A percentile compares a stretch with the other conserved stretches of the same genome.
phyloP scores from a whole-genome alignment of 176 grass and related monocot species.

The Hyparrhenia diplandra region DNA sequence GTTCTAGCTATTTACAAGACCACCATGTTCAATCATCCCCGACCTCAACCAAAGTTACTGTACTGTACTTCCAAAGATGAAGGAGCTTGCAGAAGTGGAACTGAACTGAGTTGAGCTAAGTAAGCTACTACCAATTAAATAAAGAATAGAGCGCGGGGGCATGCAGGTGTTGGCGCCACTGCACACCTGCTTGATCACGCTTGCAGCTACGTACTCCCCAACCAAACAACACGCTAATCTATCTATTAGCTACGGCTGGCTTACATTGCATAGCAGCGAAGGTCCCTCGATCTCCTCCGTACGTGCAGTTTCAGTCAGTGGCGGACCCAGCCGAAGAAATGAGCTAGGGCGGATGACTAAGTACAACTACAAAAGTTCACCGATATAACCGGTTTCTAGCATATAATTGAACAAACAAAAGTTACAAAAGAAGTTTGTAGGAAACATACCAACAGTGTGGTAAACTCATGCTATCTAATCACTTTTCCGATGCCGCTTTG shows the following conservation, averaged over 20 bases:
- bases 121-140: conserved; percentile 41
- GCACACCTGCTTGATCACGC: not conserved
- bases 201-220: not conserved
- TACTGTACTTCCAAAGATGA: not conserved
- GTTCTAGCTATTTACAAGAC: conserved; percentile 30
- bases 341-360: too few species aligned
- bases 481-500: too few species aligned
- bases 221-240: conserved; percentile 12
- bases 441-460: too few species aligned
- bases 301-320: not conserved
- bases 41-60: not conserved
- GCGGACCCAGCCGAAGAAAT: too few species aligned
- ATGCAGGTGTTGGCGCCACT: not conserved
- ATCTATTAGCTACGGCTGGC: not conserved
- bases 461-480: too few species aligned
- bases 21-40: not conserved
- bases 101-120: not conserved
- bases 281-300: not conserved
- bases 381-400: too few species aligned
- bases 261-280: not conserved
- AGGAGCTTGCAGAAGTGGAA: not conserved
- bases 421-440: too few species aligned
- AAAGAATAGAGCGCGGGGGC: conserved; percentile 33
- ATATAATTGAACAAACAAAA: too few species aligned
- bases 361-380: too few species aligned